Conservation (phyloP, 352 stramenopile genomes). For the Phytophthora macrochlamydospora region DNA sequence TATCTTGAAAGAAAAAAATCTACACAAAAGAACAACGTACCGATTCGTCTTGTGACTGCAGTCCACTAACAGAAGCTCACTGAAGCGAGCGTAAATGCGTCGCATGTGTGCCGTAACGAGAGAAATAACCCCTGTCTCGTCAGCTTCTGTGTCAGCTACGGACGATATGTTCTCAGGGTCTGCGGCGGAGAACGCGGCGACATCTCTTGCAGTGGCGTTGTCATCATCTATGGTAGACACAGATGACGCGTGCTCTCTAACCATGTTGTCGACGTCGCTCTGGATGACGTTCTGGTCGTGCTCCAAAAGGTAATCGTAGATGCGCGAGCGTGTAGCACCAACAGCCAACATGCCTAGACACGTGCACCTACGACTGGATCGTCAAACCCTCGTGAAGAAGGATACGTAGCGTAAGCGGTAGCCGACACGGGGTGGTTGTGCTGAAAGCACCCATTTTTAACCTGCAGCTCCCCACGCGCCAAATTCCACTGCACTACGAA, state of each 20-base stretch:
- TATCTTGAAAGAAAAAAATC: no score
- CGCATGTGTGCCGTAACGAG: conserved; percentile 11
- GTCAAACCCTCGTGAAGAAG: neutral
- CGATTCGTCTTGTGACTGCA: conserved; percentile 21
- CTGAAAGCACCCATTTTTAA: conserved; percentile 14
- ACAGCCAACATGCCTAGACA: conserved; percentile 17
- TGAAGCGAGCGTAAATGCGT: conserved; percentile 10
- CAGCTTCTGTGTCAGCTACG: neutral
- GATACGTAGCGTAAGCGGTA: conserved; percentile 2
- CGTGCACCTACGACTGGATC: neutral
- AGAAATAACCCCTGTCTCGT: conserved; percentile 13
- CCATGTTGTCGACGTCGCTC: conserved; percentile 20
- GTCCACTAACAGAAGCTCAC: conserved; percentile 16
- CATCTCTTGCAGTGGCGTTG: neutral
- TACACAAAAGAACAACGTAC: neutral
- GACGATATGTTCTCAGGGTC: neutral
- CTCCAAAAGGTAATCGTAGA: conserved; percentile 21
- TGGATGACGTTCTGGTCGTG: conserved; percentile 31
- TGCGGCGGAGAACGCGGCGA: conserved; percentile 4
- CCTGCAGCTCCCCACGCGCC: neutral
- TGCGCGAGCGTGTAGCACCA: neutral
- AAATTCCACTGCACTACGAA: conserved; percentile 14
- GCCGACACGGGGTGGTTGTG: conserved; percentile 10
- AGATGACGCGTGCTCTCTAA: conserved; percentile 1
- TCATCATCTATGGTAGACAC: conserved; percentile 1